These are phyloP conservation scores for Moricandia arvensis DNA, from an alignment of 345 rosid genomes.

Conservation along the genomic window DNA sequence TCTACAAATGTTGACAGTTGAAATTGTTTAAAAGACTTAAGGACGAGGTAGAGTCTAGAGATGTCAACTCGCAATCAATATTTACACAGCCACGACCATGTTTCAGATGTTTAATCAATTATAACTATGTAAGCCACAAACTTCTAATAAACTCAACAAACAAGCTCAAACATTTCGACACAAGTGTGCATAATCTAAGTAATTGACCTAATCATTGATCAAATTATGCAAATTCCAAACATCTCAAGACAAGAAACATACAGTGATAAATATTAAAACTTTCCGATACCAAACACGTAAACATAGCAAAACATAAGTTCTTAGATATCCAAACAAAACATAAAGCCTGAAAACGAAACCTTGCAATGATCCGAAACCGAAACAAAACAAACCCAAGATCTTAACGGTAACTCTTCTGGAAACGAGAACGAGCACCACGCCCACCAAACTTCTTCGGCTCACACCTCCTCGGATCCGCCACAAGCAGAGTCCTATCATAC, in stretches of 20 bases:
- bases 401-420: slow-evolving; percentile 82
- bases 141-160: not conserved
- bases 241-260: not conserved
- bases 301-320: slow-evolving; percentile 15
- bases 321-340: slow-evolving; percentile 22
- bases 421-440: slow-evolving; percentile 42
- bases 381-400: slow-evolving; percentile 28
- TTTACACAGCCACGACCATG: not conserved
- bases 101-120: not conserved
- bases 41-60: too few relatives aligned
- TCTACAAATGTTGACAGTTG: not conserved
- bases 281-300: slow-evolving; percentile 6
- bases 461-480: slow-evolving; percentile 88
- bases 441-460: slow-evolving; percentile 99
- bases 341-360: slow-evolving; percentile 12
- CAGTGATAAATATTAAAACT: not conserved
- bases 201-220: not conserved
- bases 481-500: slow-evolving; percentile 84
- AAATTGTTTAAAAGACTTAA: not conserved
- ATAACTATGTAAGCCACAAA: not conserved
- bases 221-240: not conserved
- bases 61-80: not conserved
- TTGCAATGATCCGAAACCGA: slow-evolving; percentile 14
- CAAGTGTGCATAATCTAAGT: not conserved
- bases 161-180: not conserved